Evolutionary conservation across 1,139 yeast species (phyloP), one percentile per base, ranked within the genome.

Genomic region (Kodamaea plutei): DNA sequence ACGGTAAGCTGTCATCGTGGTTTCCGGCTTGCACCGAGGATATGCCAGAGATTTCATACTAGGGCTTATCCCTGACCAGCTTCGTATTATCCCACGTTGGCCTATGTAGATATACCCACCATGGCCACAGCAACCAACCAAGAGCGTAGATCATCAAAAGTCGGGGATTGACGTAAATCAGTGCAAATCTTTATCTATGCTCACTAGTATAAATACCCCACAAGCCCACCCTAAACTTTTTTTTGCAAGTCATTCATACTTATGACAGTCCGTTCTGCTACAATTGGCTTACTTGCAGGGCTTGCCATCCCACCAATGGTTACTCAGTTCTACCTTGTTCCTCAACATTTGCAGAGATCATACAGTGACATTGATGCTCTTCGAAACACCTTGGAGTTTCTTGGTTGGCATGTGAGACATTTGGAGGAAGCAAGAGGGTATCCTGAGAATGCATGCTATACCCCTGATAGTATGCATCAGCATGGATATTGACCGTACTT

Each of bases 331-430:
- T 29, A 54, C 6, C 40, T 61, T 16, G 40, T 50, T 14, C 68
- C 67, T 6, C 34, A 41, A 15, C 45, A 49, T 26, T 32, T 37
- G 35, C 39, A 33, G 22, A 23, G 35, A 8, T 25, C 29, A 17
- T 50, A 45, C 32, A 53, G 57, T 24, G 69, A 63, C 35, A 54
- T 63, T 15, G 60, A 61, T 33, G 42, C 45, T 16, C 45, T 64
- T 23, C 58, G 56, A 34, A 56, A 60, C 37, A 59, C 56, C 34
- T 28, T 64, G 36, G 68, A 64, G 35, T 48, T 49, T 34, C 50
- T 62, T 10, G 69, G 68, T n/a, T 63, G 69, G 69, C 52, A 59
- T 21, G 58, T 64, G 4, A 49, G 68, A 20, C 48, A 47, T 30
- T 35, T 61, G 38, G 62, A 64, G 33, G 65, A 63, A 38, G 43